Base-by-base conservation (phyloP, 768 basidiomycete species). In the Austroboletus eburneus region DNA sequence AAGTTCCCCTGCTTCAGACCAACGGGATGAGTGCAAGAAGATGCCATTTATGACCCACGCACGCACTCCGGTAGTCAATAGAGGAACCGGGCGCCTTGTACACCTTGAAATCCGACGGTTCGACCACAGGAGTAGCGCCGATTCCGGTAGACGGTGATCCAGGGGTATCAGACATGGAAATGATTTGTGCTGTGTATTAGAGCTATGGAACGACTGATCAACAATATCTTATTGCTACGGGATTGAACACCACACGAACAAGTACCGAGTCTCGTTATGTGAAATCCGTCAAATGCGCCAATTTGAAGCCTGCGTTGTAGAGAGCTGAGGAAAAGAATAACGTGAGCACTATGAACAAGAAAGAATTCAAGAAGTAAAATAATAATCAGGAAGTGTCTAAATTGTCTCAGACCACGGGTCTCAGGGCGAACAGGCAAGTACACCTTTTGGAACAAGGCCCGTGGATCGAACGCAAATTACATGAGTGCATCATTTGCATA, bases 381-480 rank as follows among this genome's bases (percentile, higher is more conserved):
- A n/a, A n/a, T n/a, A n/a, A 59, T 82, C 81, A 84, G 81, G 69
- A 61, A 65, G 48, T 62, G 9, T 61, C 51, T 43, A 62, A 62
- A 58, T 78, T 81, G 84, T 88, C 86, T 87, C 87, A 88, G 77
- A 67, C 61, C 75, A 72, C 66, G 66, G 59, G 57, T 73, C 78
- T 75, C 85, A 85, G 84, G 79, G 73, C 69, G 71, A 63, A 78
- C 83, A 71, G 86, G 87, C 87, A 72, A 73, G 81, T 78, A 73
- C 70, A 69, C 80, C 85, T 77, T 87, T 86, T 84, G 79, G 75
- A 70, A 57, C 75, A 72, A 71, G 73, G 71, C 63, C 62, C 65
- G 67, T 63, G 72, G 63, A 69, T 89, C 87, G 85, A 88, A 88
- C 87, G 87, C 87, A 89, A 89, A 89, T 89, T 89, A 89, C 87